A percentile compares a stretch with the other conserved stretches of the same genome.
Conservation (phyloP, 768 basidiomycete species). For the Arthromyces matolae region DNA sequence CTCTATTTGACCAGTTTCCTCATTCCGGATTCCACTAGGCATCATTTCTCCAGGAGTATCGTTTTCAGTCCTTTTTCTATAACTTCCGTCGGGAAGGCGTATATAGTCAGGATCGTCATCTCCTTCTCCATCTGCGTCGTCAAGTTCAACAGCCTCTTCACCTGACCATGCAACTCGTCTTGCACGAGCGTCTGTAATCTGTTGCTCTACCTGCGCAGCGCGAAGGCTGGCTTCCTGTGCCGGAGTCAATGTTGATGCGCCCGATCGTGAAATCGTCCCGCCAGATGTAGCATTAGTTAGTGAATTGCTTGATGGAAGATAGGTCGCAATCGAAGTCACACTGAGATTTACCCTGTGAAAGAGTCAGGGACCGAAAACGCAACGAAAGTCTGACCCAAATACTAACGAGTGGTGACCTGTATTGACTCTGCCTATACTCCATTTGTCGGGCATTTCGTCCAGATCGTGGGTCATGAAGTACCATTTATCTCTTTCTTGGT, state of each 20-base stretch:
- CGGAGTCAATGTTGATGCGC: constrained; percentile 45
- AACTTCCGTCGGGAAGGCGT: constrained; percentile 33
- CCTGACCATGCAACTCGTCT: constrained; percentile 67
- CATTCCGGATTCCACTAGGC: constrained; percentile 58
- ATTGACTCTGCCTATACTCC: constrained; percentile 60
- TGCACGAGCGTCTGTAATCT: constrained; percentile 55
- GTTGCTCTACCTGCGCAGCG: constrained; percentile 53
- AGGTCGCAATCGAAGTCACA: constrained; percentile 69
- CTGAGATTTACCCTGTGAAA: constrained; percentile 59
- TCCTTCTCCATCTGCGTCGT: constrained; percentile 55
- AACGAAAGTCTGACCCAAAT: neutral
- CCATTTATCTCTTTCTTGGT: constrained; percentile 70
- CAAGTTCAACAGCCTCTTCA: constrained; percentile 45
- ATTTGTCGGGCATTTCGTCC: constrained; percentile 71
- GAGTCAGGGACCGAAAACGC: neutral
- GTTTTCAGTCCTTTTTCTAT: constrained; percentile 14
- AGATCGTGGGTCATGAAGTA: constrained; percentile 76
- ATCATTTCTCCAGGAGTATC: constrained; percentile 24
- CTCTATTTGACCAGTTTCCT: constrained; percentile 48
- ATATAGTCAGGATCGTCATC: constrained; percentile 53
- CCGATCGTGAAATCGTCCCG: constrained; percentile 39
- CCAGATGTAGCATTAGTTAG: constrained; percentile 54
- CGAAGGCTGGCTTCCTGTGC: constrained; percentile 53
- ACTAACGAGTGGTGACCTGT: constrained; percentile 73
- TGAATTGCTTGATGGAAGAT: constrained; percentile 58